Percentiles rank a stretch among this genome's conserved stretches.
Conservation (phyloP, 1,284 basidiomycete species). For the Moesziomyces sp. region DNA sequence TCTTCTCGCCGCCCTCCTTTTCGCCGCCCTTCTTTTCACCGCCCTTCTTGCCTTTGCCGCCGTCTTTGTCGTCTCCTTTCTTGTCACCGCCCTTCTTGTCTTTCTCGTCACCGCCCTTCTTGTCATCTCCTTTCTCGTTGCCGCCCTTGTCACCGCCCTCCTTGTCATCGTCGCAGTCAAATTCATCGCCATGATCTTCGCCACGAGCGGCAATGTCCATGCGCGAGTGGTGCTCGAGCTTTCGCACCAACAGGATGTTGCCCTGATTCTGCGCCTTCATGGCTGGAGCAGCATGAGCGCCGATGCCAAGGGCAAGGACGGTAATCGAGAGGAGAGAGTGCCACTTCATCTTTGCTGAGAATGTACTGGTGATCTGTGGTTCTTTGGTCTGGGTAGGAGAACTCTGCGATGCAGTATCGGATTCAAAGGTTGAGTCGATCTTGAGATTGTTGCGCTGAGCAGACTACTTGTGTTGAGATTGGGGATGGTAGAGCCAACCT, state of each 20-base stretch:
- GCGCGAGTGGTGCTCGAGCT: not conserved
- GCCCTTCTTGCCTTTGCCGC: conserved; percentile 11
- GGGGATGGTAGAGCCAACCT: too few species aligned
- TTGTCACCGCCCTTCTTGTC: conserved; percentile 11
- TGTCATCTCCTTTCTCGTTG: not conserved
- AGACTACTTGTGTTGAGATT: too few species aligned
- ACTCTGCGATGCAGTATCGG: too few species aligned
- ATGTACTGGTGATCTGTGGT: too few species aligned
- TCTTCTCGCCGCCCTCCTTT: conserved; percentile 5
- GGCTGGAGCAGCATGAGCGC: conserved; percentile 33
- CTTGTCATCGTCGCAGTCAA: conserved; percentile 4
- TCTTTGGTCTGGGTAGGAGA: too few species aligned
- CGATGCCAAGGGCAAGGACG: conserved; percentile 26
- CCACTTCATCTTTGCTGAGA: conserved; percentile 24
- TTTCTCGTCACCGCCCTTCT: conserved; percentile 8
- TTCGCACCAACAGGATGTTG: conserved; percentile 18
- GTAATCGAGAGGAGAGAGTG: conserved; percentile 31
- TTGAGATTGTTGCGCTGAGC: too few species aligned
- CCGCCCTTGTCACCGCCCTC: not conserved
- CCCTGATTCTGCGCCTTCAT: conserved; percentile 1
- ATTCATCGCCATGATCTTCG: conserved; percentile 2
- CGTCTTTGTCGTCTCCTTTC: conserved; percentile 1
- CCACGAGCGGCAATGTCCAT: conserved; percentile 14
- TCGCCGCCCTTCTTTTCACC: not conserved
- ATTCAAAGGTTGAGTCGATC: too few species aligned